Base-by-base conservation (phyloP, 345 rosid genomes). In the Salix exigua region DNA sequence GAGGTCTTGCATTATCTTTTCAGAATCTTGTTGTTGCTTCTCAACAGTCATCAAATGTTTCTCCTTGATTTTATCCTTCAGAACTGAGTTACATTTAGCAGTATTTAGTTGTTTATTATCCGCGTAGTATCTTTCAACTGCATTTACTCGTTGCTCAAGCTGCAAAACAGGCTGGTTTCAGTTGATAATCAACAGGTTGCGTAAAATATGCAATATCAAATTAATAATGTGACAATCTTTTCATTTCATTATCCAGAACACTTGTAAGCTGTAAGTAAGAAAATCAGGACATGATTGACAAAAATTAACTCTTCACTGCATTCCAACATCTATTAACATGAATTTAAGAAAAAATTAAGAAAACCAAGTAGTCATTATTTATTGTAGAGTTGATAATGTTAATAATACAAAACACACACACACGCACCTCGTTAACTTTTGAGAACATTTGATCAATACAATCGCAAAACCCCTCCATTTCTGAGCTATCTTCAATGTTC, bases 1-100 rank as follows among this genome's bases (percentile, higher is more conserved):
- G 12, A 95, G 96, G 74, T 95, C 97, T 72, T 93, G 93, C 99
- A 88, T 96, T 86, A 94, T 86, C 87, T 91, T 96, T 10, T 88
- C 91, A 83, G 97, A 92, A 73, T 88, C 94, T 76, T 83, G 88
- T 70, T 77, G 86, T 79, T 75, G 80, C 75, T 92, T 89, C 87
- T 91, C 88, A n/a, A 86, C 78, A 64, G 89, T 83, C 2, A 86
- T 77, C 71, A 89, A 79, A 48, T 88, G 88, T 69, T 85, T 89
- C n/a, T 86, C 90, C 82, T 83, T 89, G 16, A 83, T 21, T 82
- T 84, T 89, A 30, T 87, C 97, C 84, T 90, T 90, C 61, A 80
- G 61, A 60, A 76, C 30, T 5, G 89, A 80, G 80, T 88, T 79
- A 46, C 76, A 89, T 89, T 84, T 88, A 64, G 85, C 81, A 72